These are phyloP conservation scores for Nakaseomyces kungkrabaensis DNA, from an alignment of 1,139 yeast species.

Conservation along the genomic window DNA sequence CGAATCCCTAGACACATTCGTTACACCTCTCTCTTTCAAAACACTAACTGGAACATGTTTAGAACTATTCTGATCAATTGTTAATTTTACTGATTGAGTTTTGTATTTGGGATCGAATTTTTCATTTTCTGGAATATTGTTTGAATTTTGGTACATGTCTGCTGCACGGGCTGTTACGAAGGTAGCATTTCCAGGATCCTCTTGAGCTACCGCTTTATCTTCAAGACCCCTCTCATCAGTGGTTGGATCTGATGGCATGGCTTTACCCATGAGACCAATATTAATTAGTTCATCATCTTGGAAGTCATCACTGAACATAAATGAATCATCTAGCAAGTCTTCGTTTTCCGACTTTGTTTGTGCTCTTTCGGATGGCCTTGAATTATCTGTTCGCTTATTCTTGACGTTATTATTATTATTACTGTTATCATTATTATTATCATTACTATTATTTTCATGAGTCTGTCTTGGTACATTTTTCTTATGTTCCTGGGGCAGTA, in stretches of 20 bases:
- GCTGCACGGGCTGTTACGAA: constrained; percentile 30
- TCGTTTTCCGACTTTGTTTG: constrained; percentile 18
- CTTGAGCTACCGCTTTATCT: background rate
- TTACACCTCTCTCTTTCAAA: constrained; percentile 20
- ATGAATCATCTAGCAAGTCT: constrained; percentile 53
- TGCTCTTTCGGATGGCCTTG: constrained; percentile 3
- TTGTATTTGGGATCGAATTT: constrained; percentile 28
- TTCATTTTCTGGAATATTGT: constrained; percentile 17
- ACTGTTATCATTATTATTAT: constrained; percentile 4
- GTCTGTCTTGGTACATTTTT: background rate
- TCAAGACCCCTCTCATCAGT: background rate
- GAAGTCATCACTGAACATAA: constrained; percentile 55
- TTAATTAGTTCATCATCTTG: constrained; percentile 27
- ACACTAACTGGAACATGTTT: constrained; percentile 22
- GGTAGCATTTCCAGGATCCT: constrained; percentile 10
- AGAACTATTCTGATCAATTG: constrained; percentile 28
- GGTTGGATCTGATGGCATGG: background rate
- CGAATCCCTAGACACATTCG: constrained; percentile 14
- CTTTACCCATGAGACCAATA: constrained; percentile 9
- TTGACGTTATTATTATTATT: constrained; percentile 1
- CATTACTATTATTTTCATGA: constrained; percentile 3
- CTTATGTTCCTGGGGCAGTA: background rate
- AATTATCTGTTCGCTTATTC: constrained; percentile 16
- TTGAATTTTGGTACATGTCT: constrained; percentile 20
- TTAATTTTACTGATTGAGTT: constrained; percentile 28